Conservation (phyloP, 768 basidiomycete species). For the Kwoniella europaea region DNA sequence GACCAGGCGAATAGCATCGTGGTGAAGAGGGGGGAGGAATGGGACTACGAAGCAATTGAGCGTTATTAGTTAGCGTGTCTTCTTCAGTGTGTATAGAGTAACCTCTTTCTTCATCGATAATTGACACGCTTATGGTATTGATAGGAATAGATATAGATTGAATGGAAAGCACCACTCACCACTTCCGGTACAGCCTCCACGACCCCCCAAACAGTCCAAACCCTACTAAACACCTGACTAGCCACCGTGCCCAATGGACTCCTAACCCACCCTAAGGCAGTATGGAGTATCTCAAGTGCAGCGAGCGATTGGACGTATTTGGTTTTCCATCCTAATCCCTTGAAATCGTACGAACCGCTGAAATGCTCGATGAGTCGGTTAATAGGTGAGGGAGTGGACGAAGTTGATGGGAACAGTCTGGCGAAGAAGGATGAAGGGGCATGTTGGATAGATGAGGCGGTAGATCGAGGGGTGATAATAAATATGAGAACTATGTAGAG, state of each 20-base stretch:
- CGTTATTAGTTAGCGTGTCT: no score
- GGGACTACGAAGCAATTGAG: no score
- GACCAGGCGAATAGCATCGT: slow-evolving; percentile 95
- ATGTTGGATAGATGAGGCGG: slow-evolving; percentile 1
- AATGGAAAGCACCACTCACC: slow-evolving; percentile 57
- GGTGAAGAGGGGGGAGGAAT: slow-evolving; percentile 76
- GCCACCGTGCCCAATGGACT: slow-evolving; percentile 75
- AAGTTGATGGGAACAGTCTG: slow-evolving; percentile 7
- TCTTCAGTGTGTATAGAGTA: no score
- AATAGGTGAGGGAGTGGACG: slow-evolving; percentile 16
- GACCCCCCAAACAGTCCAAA: slow-evolving; percentile 86
- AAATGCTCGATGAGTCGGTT: slow-evolving; percentile 62
- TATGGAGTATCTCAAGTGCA: slow-evolving; percentile 80
- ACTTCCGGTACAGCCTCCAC: slow-evolving; percentile 68
- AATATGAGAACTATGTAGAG: slow-evolving; percentile 64
- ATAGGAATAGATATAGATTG: neutral
- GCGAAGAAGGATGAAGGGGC: slow-evolving; percentile 15
- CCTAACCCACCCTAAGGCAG: slow-evolving; percentile 75
- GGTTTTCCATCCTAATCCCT: slow-evolving; percentile 65
- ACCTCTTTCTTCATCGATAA: no score
- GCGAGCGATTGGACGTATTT: slow-evolving; percentile 83
- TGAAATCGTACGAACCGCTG: slow-evolving; percentile 66
- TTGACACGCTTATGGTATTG: no score
- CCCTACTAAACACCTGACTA: slow-evolving; percentile 78
- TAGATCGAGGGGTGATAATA: slow-evolving; percentile 56